Base-by-base conservation (phyloP, 768 basidiomycete genomes). In the Gautieria morchelliformis region DNA sequence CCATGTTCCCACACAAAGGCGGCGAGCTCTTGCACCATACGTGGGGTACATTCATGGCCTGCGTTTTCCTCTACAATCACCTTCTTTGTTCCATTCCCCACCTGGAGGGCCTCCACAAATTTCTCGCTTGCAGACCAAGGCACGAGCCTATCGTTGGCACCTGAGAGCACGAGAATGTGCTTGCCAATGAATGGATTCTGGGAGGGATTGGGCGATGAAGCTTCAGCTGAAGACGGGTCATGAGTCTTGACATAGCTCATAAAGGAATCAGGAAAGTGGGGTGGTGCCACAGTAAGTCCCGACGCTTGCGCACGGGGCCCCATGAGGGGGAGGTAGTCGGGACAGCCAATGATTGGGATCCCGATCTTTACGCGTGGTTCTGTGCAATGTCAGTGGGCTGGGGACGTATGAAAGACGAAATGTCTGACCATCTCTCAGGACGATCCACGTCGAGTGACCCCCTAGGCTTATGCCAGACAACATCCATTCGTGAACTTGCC, bases 391-490 rank as follows among this genome's bases (percentile, higher is more conserved):
- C 8, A 78, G 72, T 24, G 5, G 6, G 19, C 32, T 24, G 19
- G 42, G 12, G 20, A 44, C 22, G 27, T 17, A 17, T 22, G 19
- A 4, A 39, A 24, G 15, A 10, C 6, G 50, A 66, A 15, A 66
- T 73, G 78, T 77, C 61, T 73, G 71, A 79, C 79, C 79, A 46
- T 75, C 65, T n/a, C 65, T 64, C 6, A 90, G 76, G 1, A 76
- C 72, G 32, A 87, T 75, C 91, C 92, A 94, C 0, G 87, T 76
- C 0, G 89, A 77, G 66, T 96, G 91, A 0, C 91, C 92, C 0
- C 92, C 93, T 0, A 96, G 79, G 59, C 86, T 89, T 62, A 86
- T 75, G 0, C 93, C 93, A 0, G 80, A 77, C 3, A 87, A 74
- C 11, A 82, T 81, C 84, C 86, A 96, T 56, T 81, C 76, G 6